Evolutionary conservation across 192 early-diverging fungal species (phyloP).

Genomic region (Coemansia sp.): DNA sequence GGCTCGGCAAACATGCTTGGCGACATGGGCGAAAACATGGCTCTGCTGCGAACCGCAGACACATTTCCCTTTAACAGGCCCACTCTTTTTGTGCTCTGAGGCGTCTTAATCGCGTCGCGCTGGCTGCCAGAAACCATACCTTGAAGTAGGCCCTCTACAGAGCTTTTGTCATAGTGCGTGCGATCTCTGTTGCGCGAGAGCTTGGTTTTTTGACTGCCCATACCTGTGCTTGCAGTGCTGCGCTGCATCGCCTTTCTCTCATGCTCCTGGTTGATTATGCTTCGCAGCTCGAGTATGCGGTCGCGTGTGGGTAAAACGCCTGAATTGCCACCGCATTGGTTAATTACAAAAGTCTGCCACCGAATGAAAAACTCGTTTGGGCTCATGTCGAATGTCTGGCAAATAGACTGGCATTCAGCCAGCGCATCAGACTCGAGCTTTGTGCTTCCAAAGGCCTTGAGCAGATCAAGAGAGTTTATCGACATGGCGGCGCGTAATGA

Average conservation of each 20-base stretch:
- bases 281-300: constrained; percentile 42
- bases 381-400: constrained; percentile 37
- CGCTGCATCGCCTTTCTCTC: constrained; percentile 40
- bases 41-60: constrained; percentile 10
- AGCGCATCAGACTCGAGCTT: constrained; percentile 44
- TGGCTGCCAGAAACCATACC: constrained; percentile 41
- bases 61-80: constrained; percentile 30
- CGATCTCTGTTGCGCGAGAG: constrained; percentile 44
- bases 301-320: constrained; percentile 44
- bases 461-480: constrained; percentile 28
- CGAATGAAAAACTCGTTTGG: constrained; percentile 47
- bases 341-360: constrained; percentile 52
- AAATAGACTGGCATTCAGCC: constrained; percentile 43
- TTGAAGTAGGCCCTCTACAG: constrained; percentile 47
- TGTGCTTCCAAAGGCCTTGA: constrained; percentile 30
- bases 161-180: constrained; percentile 47
- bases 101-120: constrained; percentile 28
- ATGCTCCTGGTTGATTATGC: constrained; percentile 34
- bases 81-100: constrained; percentile 37
- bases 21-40: constrained; percentile 35
- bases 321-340: constrained; percentile 36
- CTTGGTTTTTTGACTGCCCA: constrained; percentile 21
- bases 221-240: constrained; percentile 5
- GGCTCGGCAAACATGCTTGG: constrained; percentile 53
- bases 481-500: background rate